Evolutionary conservation across 129 eudicot genomes (phyloP), one percentile per base, ranked within the genome.

Genomic region (Deinandra increscens): DNA sequence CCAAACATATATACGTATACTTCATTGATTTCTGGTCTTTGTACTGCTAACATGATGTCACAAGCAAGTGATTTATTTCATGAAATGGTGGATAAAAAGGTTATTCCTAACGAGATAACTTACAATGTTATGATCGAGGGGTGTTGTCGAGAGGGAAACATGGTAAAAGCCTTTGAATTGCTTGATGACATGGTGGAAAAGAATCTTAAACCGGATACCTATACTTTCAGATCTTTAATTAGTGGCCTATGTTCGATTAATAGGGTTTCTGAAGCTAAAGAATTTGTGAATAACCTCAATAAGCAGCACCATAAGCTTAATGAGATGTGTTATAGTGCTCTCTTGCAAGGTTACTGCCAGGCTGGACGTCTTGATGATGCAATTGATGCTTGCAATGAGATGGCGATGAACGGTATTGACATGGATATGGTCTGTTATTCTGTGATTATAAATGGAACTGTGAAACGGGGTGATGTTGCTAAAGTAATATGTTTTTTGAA

Each of bases 121-220:
- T 93, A 93, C 49, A 93, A 89, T 73, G 88, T 93, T 34, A 77
- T 93, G 79, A 93, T 93, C 41, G 95, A 89, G 34, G 99, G 97
- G 14, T 53, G 78, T 53, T 87, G 88, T 68, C 85, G 68, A 78
- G 82, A 66, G 59, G 88, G 91, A 7, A 81, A 89, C 58, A 61
- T 70, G 0, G 73, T 64, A 56, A 84, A 71, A 68, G 99, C 95
- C 20, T 93, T 89, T 42, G 80, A 82, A 56, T 66, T 89, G 82
- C 66, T 81, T 37, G 78, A 83, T 44, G 84, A 93, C 45, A 93
- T 93, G 99, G 62, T 74, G 68, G 56, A 78, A 34, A 93, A 83
- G 73, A 90, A 83, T 75, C 90, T 89, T 23, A 74, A 78, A 38
- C 95, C 99, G n/a, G 97, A 93, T 74, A 81, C 97, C 4, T 89